Conservation (phyloP, 176 grass and related monocot species). For the Dendrocalamus sinicus region DNA sequence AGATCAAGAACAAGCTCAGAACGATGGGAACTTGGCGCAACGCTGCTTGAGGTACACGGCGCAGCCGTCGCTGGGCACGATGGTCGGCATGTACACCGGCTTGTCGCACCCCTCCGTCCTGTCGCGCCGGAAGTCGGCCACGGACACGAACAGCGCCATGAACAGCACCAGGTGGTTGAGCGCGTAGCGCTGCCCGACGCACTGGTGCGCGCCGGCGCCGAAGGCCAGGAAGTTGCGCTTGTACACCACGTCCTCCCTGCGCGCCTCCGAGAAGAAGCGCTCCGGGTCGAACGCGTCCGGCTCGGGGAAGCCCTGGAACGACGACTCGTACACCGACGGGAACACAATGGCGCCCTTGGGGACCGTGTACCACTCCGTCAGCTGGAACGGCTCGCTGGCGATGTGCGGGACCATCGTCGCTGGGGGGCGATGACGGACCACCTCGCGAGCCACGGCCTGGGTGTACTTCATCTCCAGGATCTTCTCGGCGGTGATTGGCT, state of each 20-base stretch:
- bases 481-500: constrained; percentile 64
- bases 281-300: constrained; percentile 79
- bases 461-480: constrained; percentile 77
- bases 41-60: constrained; percentile 56
- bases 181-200: constrained; percentile 88
- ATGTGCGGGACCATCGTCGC: constrained; percentile 90
- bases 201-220: constrained; percentile 90
- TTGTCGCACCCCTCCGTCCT: constrained; percentile 63
- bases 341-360: constrained; percentile 91
- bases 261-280: constrained; percentile 66
- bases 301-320: constrained; percentile 77
- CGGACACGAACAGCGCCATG: constrained; percentile 72
- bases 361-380: constrained; percentile 90
- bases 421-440: constrained; percentile 70
- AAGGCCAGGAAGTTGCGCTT: constrained; percentile 86
- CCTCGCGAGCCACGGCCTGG: constrained; percentile 81
- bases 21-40: constrained; percentile 38
- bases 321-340: constrained; percentile 79
- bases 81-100: constrained; percentile 73
- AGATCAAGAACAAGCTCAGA: constrained; percentile 23
- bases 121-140: constrained; percentile 68
- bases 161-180: constrained; percentile 86
- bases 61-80: constrained; percentile 79
- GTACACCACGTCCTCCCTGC: constrained; percentile 73
- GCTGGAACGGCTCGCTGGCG: constrained; percentile 68